phyloP scores from a whole-genome alignment of 2,329 filamentous ascomycete genomes.

The Cercospora janseana region DNA sequence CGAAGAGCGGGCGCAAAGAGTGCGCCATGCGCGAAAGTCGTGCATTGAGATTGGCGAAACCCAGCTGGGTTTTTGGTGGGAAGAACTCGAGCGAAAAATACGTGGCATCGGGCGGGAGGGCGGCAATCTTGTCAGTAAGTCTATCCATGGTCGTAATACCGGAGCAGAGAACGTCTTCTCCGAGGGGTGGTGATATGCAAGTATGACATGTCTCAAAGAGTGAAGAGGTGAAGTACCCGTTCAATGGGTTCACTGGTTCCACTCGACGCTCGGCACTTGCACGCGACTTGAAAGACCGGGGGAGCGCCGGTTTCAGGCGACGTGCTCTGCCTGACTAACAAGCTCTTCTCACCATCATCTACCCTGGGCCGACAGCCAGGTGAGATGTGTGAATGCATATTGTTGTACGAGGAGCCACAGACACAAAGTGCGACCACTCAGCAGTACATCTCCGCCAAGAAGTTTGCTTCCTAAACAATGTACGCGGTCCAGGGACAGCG shows the following conservation, averaged over 20 bases:
- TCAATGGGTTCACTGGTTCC: not conserved
- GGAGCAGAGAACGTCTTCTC: slow-evolving; percentile 14
- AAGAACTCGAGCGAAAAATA: slow-evolving; percentile 99
- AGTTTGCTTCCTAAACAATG: no score
- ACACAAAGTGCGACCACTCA: no score
- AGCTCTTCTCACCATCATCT: not conserved
- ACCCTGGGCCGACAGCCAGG: no score
- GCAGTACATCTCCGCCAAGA: not conserved
- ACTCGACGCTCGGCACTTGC: slow-evolving; percentile 3
- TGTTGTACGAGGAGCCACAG: no score
- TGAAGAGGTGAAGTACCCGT: slow-evolving; percentile 11
- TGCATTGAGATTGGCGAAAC: slow-evolving; percentile 87
- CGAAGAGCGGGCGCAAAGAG: slow-evolving; percentile 85
- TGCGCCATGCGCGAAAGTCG: slow-evolving; percentile 94
- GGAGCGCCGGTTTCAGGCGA: slow-evolving; percentile 2
- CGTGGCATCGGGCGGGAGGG: slow-evolving; percentile 72
- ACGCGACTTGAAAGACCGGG: slow-evolving; percentile 3
- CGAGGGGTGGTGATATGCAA: slow-evolving; percentile 6
- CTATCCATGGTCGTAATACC: slow-evolving; percentile 55
- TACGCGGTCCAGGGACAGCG: no score
- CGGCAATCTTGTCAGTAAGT: slow-evolving; percentile 79
- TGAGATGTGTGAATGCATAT: no score
- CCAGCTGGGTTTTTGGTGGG: slow-evolving; percentile 94
- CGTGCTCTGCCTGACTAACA: not conserved
- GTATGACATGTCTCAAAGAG: slow-evolving; percentile 14